Evolutionary conservation across 805 yeast species (phyloP).

Genomic region (Komagataella mondaviorum): DNA sequence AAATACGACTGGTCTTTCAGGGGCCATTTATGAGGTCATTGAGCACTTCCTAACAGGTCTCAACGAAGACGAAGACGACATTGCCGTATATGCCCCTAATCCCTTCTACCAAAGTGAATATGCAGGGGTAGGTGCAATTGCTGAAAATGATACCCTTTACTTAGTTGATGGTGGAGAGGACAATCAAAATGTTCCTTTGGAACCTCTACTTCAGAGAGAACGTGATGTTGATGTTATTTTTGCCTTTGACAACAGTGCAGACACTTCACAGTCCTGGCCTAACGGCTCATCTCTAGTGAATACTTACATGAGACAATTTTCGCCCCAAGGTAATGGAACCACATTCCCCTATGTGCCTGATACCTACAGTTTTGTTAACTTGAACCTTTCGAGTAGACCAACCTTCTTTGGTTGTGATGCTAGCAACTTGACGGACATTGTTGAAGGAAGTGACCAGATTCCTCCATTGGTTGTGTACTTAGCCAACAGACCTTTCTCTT

Average conservation of each 20-base stretch:
- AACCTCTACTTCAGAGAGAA: slow-evolving; percentile 49
- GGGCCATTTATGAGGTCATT: slow-evolving; percentile 31
- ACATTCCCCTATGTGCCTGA: slow-evolving; percentile 79
- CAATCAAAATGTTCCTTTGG: slow-evolving; percentile 53
- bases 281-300: slow-evolving; percentile 45
- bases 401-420: slow-evolving; percentile 78
- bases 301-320: slow-evolving; percentile 49
- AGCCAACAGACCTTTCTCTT: slow-evolving; percentile 29
- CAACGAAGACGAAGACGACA: slow-evolving; percentile 40
- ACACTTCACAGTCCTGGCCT: slow-evolving; percentile 50
- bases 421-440: slow-evolving; percentile 35
- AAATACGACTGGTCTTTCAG: slow-evolving; percentile 36
- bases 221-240: slow-evolving; percentile 51
- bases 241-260: slow-evolving; percentile 58
- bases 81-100: slow-evolving; percentile 61
- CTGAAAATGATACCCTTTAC: slow-evolving; percentile 26
- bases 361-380: slow-evolving; percentile 38
- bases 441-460: slow-evolving; percentile 31
- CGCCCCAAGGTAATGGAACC: slow-evolving; percentile 36
- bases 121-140: slow-evolving; percentile 23
- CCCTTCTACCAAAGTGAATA: slow-evolving; percentile 39
- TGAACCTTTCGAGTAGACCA: slow-evolving; percentile 55
- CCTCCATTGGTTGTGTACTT: slow-evolving; percentile 45
- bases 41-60: slow-evolving; percentile 27
- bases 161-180: slow-evolving; percentile 79